Evolutionary conservation across 306 rosid genomes (phyloP).

Genomic region (Pterocarpus macrocarpus): DNA sequence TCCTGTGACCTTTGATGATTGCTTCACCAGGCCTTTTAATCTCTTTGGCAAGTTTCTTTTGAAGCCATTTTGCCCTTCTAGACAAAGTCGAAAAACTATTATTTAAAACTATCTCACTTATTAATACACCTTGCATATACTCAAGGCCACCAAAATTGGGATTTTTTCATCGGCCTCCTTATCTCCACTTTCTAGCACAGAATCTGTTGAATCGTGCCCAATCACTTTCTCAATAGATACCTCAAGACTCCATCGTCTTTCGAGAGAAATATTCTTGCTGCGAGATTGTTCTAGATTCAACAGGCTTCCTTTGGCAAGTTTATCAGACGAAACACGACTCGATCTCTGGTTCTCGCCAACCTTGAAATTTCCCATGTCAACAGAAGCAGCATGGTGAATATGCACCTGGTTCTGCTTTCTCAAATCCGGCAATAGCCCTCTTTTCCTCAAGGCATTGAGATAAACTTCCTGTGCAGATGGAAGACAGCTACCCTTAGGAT

Average conservation of each 20-base stretch:
- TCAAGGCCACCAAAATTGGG: slow-evolving; percentile 92
- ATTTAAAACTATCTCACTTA: slow-evolving; percentile 84
- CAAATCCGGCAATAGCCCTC: slow-evolving; percentile 92
- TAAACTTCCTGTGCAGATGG: slow-evolving; percentile 92
- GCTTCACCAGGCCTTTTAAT: slow-evolving; percentile 93
- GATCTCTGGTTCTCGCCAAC: slow-evolving; percentile 73
- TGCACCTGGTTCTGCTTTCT: slow-evolving; percentile 80
- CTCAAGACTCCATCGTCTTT: slow-evolving; percentile 99
- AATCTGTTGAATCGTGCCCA: slow-evolving; percentile 68
- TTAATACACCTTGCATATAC: slow-evolving; percentile 98
- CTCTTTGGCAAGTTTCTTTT: slow-evolving; percentile 79
- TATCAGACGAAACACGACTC: slow-evolving; percentile 62
- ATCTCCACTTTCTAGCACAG: slow-evolving; percentile 57
- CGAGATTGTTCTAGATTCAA: slow-evolving; percentile 84
- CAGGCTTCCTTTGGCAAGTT: slow-evolving; percentile 70
- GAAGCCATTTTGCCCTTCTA: slow-evolving; percentile 74
- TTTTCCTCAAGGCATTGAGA: slow-evolving; percentile 88
- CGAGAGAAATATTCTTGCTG: slow-evolving; percentile 80
- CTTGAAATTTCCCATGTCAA: slow-evolving; percentile 70
- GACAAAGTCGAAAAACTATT: slow-evolving; percentile 70
- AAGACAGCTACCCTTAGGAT: slow-evolving; percentile 86
- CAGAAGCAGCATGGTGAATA: slow-evolving; percentile 83
- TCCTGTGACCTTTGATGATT: slow-evolving; percentile 95
- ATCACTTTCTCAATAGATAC: slow-evolving; percentile 90
- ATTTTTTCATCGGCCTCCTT: slow-evolving; percentile 55